Conservation (phyloP, 2,329 filamentous ascomycete species). For the Thelonectria discophora region DNA sequence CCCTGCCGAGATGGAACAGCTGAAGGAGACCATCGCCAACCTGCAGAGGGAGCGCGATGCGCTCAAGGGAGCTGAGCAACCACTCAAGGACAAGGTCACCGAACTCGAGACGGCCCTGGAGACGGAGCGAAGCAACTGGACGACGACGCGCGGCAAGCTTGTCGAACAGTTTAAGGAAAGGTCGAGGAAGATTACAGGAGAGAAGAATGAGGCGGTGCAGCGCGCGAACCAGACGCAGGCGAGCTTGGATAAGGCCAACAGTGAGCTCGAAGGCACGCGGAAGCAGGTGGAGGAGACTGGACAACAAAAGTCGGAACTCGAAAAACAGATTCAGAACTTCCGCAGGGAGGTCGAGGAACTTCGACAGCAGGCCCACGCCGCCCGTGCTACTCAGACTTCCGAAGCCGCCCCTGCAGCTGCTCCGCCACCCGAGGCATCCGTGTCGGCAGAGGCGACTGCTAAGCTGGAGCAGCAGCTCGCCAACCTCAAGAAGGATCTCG, state of each 20-base stretch:
- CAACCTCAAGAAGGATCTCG: slow-evolving; percentile 67
- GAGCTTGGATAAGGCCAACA: slow-evolving; percentile 57
- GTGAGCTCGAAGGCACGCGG: slow-evolving; percentile 64
- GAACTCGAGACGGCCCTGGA: slow-evolving; percentile 63
- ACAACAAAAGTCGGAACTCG: slow-evolving; percentile 48
- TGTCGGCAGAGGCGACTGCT: slow-evolving; percentile 57
- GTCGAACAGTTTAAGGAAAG: slow-evolving; percentile 71
- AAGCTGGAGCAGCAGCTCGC: slow-evolving; percentile 61
- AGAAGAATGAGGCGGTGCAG: slow-evolving; percentile 61
- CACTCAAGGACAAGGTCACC: slow-evolving; percentile 63
- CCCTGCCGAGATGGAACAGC: slow-evolving; percentile 87
- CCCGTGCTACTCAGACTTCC: slow-evolving; percentile 50
- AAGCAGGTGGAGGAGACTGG: slow-evolving; percentile 46
- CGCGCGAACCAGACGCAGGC: slow-evolving; percentile 63
- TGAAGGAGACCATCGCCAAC: slow-evolving; percentile 78
- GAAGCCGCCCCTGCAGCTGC: slow-evolving; percentile 50
- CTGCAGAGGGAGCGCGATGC: slow-evolving; percentile 72
- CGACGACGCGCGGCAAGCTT: slow-evolving; percentile 60
- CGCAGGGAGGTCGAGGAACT: slow-evolving; percentile 53
- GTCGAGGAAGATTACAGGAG: slow-evolving; percentile 62
- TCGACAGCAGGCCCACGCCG: slow-evolving; percentile 50
- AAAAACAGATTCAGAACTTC: slow-evolving; percentile 56
- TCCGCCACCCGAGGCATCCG: slow-evolving; percentile 48
- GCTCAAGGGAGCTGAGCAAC: slow-evolving; percentile 59
- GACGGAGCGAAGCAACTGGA: slow-evolving; percentile 64